Evolutionary conservation across 352 stramenopile species (phyloP), one percentile per base, ranked within the genome.

Genomic region (Phytophthora pinifolia): DNA sequence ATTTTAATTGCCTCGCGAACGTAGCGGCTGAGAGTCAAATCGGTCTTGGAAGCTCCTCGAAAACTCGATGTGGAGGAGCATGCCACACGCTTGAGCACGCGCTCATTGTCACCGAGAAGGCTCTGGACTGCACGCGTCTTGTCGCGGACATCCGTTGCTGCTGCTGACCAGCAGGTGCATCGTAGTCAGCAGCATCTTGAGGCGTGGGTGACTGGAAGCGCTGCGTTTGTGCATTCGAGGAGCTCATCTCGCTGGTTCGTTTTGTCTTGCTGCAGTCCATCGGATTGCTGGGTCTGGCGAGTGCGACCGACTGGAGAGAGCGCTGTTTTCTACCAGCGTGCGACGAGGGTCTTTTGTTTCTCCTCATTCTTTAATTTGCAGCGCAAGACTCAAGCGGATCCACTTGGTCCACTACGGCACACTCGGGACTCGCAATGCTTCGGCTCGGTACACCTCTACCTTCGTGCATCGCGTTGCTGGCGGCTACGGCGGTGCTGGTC

Each of bases 331-430:
- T 39, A 27, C 22, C 22, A 4, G 22, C 22, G 20, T 36, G 30
- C 43, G 43, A 49, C 43, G 43, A 35, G 22, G 46, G 20, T 42
- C 44, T 46, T 17, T 9, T 9, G 1, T 29, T 30, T 9, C 18
- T 6, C 44, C 37, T 44, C 37, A 62, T 46, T 62, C 46, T 31
- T 50, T 14, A 56, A 62, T 56, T 50, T 56, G 37, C 54, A 45
- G 46, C 22, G 30, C 44, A 34, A 31, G 31, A 9, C 45, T 25
- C 30, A 60, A 38, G 6, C 18, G 29, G 33, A 37, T 6, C 22
- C 22, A 46, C 6, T 33, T 13, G 18, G 34, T 25, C 18, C 12
- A 39, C 32, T 4, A 47, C 38, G 34, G 45, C 14, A 36, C n/a
- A n/a, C 20, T 27, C 25, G 22, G n/a, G 36, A 53, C 20, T 38